These are phyloP conservation scores for Spinellus fusiger DNA, from an alignment of 192 early-diverging fungal species.

Conservation along the genomic window DNA sequence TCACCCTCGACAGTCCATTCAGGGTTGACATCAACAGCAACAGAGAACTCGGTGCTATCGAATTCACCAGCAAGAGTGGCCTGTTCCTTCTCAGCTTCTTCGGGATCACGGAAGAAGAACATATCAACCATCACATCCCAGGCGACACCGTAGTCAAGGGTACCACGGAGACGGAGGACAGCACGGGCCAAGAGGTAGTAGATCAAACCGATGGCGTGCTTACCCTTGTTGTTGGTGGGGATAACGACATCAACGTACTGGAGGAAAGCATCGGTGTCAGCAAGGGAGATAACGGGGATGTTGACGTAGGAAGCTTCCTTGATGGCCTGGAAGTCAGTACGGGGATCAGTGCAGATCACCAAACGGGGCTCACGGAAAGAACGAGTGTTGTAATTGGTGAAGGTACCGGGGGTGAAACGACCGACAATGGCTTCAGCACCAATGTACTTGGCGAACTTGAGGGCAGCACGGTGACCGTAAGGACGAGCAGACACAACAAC, in stretches of 20 bases:
- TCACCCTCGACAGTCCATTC: conserved; percentile 67
- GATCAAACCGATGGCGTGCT: conserved; percentile 97
- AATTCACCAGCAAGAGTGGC: conserved; percentile 36
- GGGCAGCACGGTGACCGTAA: conserved; percentile 97
- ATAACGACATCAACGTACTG: conserved; percentile 96
- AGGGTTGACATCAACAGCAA: conserved; percentile 30
- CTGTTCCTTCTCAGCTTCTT: conserved; percentile 92
- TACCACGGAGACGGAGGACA: conserved; percentile 96
- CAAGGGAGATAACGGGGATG: conserved; percentile 99
- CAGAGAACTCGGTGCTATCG: conserved; percentile 30
- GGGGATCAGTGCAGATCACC: conserved; percentile 96
- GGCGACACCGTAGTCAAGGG: conserved; percentile 72
- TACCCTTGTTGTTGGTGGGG: conserved; percentile 99
- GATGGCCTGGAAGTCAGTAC: conserved; percentile 97
- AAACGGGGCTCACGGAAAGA: conserved; percentile 99
- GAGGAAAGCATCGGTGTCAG: conserved; percentile 96
- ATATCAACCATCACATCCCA: conserved; percentile 99
- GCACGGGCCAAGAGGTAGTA: conserved; percentile 98
- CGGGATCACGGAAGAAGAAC: conserved; percentile 99
- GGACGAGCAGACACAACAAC: conserved; percentile 95
- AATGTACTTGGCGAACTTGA: conserved; percentile 98
- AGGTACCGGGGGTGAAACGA: conserved; percentile 99
- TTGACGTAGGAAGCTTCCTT: conserved; percentile 99
- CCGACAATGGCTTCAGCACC: conserved; percentile 98
- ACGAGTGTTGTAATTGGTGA: conserved; percentile 99